phyloP scores from a whole-genome alignment of 306 rosid species.

The Malus orientalis region DNA sequence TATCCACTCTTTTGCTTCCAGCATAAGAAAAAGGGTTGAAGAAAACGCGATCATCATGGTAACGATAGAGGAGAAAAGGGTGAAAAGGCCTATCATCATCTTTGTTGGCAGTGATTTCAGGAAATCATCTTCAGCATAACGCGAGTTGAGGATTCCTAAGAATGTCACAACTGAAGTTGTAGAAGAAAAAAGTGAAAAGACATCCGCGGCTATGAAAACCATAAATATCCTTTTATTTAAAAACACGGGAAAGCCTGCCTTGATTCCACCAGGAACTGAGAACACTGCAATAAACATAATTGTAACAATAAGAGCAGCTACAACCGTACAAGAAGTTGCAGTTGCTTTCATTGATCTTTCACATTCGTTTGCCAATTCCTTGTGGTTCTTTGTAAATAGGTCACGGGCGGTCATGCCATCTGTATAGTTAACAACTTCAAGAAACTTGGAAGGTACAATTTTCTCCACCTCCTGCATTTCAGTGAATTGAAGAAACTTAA shows the following conservation, averaged over 20 bases:
- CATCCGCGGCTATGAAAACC: slow-evolving; percentile 21
- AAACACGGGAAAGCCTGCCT: neutral
- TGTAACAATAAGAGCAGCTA: slow-evolving; percentile 33
- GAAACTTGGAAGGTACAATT: neutral
- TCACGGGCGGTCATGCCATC: slow-evolving; percentile 9
- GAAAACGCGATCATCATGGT: slow-evolving; percentile 37
- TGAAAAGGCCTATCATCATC: slow-evolving; percentile 11
- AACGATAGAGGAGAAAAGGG: slow-evolving; percentile 30
- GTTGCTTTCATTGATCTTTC: slow-evolving; percentile 40
- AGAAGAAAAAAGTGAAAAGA: slow-evolving; percentile 27
- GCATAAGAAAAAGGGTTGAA: slow-evolving; percentile 24
- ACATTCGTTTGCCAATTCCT: slow-evolving; percentile 8
- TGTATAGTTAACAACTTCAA: neutral
- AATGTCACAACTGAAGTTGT: slow-evolving; percentile 2
- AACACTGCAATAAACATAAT: slow-evolving; percentile 37
- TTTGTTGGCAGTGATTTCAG: too few species aligned
- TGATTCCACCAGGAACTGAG: slow-evolving; percentile 29
- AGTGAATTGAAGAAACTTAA: neutral
- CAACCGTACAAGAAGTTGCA: slow-evolving; percentile 32
- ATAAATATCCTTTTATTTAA: neutral
- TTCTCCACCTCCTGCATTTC: neutral
- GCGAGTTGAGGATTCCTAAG: slow-evolving; percentile 10
- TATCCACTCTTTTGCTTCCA: neutral
- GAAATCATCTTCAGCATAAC: too few species aligned
- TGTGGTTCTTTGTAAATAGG: slow-evolving; percentile 27